phyloP scores from a whole-genome alignment of 805 yeast genomes.

The Geotrichum ghanense region DNA sequence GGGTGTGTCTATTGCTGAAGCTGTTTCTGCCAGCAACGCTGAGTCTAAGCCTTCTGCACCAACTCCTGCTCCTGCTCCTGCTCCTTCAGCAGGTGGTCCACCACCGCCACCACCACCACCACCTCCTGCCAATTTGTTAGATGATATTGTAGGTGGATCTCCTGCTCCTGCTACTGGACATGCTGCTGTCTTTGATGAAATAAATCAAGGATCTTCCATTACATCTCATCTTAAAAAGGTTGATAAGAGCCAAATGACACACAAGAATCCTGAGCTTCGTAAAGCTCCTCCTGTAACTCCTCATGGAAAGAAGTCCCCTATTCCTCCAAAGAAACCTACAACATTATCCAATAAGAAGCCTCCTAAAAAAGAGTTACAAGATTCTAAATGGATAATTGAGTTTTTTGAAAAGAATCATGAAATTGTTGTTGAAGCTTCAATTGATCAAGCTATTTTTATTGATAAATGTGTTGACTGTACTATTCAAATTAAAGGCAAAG shows the following conservation, averaged over 20 bases:
- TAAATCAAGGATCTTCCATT: constrained; percentile 74
- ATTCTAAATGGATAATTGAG: constrained; percentile 82
- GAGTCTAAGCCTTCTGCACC: constrained; percentile 26
- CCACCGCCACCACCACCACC: constrained; percentile 88
- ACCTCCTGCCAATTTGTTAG: constrained; percentile 45
- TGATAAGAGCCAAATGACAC: constrained; percentile 88
- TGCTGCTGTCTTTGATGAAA: constrained; percentile 83
- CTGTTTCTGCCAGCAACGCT: constrained; percentile 13
- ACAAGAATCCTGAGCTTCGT: constrained; percentile 78
- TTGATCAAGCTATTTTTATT: constrained; percentile 81
- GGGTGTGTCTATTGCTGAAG: constrained; percentile 36
- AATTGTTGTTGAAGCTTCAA: constrained; percentile 65
- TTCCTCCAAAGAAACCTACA: constrained; percentile 76
- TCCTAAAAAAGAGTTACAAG: constrained; percentile 58
- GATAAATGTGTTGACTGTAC: constrained; percentile 69
- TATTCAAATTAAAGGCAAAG: constrained; percentile 80
- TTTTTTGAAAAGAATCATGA: constrained; percentile 57
- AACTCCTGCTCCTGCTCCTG: constrained; percentile 27
- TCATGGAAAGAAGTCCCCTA: constrained; percentile 37
- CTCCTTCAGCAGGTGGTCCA: constrained; percentile 29
- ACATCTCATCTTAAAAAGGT: constrained; percentile 85
- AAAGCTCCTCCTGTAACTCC: constrained; percentile 36
- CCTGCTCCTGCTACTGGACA: constrained; percentile 40
- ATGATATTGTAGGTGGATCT: constrained; percentile 17
- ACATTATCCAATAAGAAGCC: constrained; percentile 45